A percentile compares a stretch with the other conserved stretches of the same genome.
phyloP scores from a whole-genome alignment of 2,329 filamentous ascomycete species.

The Sclerotinia subarctica region DNA sequence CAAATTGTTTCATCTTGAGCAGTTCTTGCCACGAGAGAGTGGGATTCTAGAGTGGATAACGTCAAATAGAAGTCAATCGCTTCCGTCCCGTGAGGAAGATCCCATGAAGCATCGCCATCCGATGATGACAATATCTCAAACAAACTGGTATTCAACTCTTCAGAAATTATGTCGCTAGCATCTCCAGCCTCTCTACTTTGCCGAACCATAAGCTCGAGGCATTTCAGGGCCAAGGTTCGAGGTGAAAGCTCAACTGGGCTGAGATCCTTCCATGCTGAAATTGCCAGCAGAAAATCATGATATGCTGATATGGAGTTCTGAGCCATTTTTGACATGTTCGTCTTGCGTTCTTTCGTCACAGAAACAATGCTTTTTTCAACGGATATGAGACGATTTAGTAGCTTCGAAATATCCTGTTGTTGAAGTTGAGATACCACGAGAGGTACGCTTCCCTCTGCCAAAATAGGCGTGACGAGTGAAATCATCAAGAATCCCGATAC shows the following conservation, averaged over 20 bases:
- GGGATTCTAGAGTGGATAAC: conserved; percentile 53
- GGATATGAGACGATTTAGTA: conserved; percentile 55
- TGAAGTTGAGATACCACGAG: conserved; percentile 58
- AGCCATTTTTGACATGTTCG: conserved; percentile 65
- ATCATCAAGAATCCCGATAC: conserved; percentile 61
- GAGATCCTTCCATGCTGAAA: conserved; percentile 58
- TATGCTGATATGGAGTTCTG: conserved; percentile 55
- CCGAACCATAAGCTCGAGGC: conserved; percentile 56
- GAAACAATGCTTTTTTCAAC: conserved; percentile 53
- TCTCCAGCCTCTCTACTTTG: conserved; percentile 49
- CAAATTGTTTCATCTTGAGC: conserved; percentile 45
- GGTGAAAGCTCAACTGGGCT: conserved; percentile 55
- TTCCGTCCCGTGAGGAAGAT: conserved; percentile 27
- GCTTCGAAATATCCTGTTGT: conserved; percentile 50
- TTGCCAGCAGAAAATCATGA: conserved; percentile 50
- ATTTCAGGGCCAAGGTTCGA: conserved; percentile 60
- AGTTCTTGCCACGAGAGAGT: conserved; percentile 49
- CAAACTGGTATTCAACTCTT: conserved; percentile 47
- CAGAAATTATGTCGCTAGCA: conserved; percentile 49
- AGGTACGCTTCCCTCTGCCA: conserved; percentile 57
- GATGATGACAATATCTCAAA: conserved; percentile 44
- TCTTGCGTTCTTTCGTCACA: conserved; percentile 61
- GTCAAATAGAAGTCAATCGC: conserved; percentile 43
- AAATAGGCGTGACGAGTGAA: conserved; percentile 60
- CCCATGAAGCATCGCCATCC: conserved; percentile 31